phyloP scores from a whole-genome alignment of 2,329 filamentous ascomycete genomes.

The Emmonsia crescens region DNA sequence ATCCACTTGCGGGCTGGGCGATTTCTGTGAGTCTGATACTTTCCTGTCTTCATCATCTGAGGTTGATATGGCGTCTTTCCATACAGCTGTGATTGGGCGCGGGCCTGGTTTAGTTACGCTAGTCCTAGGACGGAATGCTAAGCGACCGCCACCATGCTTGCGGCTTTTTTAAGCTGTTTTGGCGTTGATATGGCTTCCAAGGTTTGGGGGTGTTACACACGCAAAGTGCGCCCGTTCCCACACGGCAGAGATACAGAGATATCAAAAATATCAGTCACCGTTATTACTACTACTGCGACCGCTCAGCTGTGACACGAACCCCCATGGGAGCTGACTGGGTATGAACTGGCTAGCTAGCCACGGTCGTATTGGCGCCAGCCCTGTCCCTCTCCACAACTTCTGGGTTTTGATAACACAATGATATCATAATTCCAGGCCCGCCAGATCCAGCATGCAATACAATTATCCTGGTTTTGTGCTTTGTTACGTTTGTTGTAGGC shows the following conservation, averaged over 20 bases:
- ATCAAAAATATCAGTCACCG: background rate
- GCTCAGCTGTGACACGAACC: background rate
- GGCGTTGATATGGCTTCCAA: background rate
- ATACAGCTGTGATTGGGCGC: background rate
- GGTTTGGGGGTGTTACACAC: too few relatives aligned
- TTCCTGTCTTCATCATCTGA: constrained; percentile 1
- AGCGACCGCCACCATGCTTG: background rate
- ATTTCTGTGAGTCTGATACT: background rate
- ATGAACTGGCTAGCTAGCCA: background rate
- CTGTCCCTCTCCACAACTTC: background rate
- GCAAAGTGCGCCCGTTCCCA: background rate
- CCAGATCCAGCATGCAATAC: background rate
- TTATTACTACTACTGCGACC: background rate
- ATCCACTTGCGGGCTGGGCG: background rate
- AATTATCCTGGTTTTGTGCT: background rate
- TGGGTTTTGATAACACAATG: background rate
- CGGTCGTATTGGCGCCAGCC: background rate
- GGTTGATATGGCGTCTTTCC: constrained; percentile 5
- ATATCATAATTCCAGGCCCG: background rate
- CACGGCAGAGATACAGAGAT: background rate
- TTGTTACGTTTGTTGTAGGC: background rate
- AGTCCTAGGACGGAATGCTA: background rate
- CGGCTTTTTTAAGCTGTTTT: background rate
- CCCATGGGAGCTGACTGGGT: background rate
- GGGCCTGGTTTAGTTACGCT: background rate